These are phyloP conservation scores for Magnusiomyces suaveolens DNA, from an alignment of 1,139 yeast species.

Conservation along the genomic window DNA sequence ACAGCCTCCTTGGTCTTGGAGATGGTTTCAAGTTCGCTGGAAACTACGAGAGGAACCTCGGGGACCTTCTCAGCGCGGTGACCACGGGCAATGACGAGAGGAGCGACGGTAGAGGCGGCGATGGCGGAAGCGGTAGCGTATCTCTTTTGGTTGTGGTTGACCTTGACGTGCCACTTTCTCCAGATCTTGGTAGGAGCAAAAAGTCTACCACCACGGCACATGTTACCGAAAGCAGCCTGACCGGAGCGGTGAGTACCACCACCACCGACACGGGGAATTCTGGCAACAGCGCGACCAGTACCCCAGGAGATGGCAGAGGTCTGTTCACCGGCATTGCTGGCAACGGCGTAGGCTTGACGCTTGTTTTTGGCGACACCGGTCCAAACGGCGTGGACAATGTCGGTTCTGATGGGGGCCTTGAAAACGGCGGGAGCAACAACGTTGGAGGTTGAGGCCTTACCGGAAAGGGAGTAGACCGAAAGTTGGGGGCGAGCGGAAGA, in stretches of 20 bases:
- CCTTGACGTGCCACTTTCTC: constrained; percentile 99
- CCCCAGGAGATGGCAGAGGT: constrained; percentile 99
- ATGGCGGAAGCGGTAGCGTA: constrained; percentile 99
- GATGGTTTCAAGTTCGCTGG: constrained; percentile 86
- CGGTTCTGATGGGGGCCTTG: constrained; percentile 99
- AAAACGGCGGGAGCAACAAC: constrained; percentile 97
- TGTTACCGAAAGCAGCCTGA: constrained; percentile 99
- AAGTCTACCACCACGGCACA: constrained; percentile 99
- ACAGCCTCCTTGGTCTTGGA: constrained; percentile 98
- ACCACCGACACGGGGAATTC: constrained; percentile 99
- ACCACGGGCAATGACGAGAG: constrained; percentile 98
- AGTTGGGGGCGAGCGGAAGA: constrained; percentile 88
- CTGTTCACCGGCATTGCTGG: constrained; percentile 99
- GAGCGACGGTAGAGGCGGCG: constrained; percentile 98
- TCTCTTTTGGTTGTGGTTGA: constrained; percentile 99
- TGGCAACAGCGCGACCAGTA: constrained; percentile 99
- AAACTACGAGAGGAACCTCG: constrained; percentile 97
- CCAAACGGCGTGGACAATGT: constrained; percentile 97
- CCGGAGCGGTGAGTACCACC: constrained; percentile 99
- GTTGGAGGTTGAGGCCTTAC: constrained; percentile 76
- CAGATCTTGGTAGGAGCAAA: constrained; percentile 99
- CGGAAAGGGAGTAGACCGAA: constrained; percentile 82
- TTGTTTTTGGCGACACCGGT: constrained; percentile 99
- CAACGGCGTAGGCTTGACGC: constrained; percentile 99
- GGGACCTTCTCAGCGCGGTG: constrained; percentile 98